Percentiles rank a stretch among this genome's conserved stretches.
Conservation (phyloP, 139 green algal genomes). For the Tetradesmus obliquus region DNA sequence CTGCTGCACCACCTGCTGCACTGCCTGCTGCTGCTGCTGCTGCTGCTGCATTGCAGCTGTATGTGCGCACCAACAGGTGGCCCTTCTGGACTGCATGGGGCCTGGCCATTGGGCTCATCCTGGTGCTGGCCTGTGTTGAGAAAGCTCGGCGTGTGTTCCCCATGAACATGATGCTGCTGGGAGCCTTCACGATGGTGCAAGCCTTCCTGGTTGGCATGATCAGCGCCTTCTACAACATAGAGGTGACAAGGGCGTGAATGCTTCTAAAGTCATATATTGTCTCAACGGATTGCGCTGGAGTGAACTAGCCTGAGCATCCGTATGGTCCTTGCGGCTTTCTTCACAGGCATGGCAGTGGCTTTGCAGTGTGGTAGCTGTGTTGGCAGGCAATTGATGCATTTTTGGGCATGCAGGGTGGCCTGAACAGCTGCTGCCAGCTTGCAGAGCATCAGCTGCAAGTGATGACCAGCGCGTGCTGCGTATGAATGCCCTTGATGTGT, state of each 20-base stretch:
- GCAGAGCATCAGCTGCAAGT: no score
- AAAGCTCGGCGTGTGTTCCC: constrained; percentile 56
- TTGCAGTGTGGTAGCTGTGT: no score
- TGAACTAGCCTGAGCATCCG: no score
- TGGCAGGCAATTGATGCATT: no score
- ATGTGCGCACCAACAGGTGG: constrained; percentile 53
- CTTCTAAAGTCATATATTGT: no score
- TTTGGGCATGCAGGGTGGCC: no score
- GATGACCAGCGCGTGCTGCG: no score
- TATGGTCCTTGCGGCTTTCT: no score
- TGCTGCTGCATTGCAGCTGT: constrained; percentile 44
- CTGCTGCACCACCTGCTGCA: not conserved
- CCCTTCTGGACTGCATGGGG: constrained; percentile 53
- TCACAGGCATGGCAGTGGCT: no score
- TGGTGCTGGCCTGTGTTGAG: constrained; percentile 44
- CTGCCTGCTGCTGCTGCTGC: not conserved
- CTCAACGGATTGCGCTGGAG: no score
- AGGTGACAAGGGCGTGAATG: not conserved
- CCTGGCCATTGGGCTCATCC: constrained; percentile 50
- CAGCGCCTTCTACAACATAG: constrained; percentile 55
- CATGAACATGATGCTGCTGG: constrained; percentile 64
- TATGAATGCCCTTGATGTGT: no score
- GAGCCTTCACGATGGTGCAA: constrained; percentile 58
- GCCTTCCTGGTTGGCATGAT: constrained; percentile 64
- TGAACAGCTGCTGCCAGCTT: no score